Conservation (phyloP, 192 early-diverging fungal genomes). For the Tieghemiomyces parasiticus region DNA sequence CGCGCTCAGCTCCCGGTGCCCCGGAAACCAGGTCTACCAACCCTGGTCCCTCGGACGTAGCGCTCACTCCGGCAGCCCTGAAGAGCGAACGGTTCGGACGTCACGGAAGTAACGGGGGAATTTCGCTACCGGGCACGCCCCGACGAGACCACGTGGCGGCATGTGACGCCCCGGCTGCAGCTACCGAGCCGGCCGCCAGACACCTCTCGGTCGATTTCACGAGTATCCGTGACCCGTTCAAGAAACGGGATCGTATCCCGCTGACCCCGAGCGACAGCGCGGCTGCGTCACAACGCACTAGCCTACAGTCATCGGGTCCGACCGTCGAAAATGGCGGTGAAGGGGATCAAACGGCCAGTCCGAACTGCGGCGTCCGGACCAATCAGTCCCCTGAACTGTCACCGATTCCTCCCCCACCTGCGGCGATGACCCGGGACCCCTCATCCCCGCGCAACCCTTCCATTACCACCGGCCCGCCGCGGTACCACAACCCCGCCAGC, state of each 20-base stretch:
- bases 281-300: not conserved
- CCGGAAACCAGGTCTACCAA: too few species aligned
- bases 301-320: too few species aligned
- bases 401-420: too few species aligned
- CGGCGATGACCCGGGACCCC: not conserved
- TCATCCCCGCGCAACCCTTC: not conserved
- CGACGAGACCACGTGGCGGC: not conserved
- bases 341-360: not conserved
- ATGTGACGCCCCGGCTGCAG: not conserved
- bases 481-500: too few species aligned
- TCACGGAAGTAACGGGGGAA: not conserved
- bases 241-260: conserved; percentile 1
- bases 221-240: not conserved
- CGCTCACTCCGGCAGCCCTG: not conserved
- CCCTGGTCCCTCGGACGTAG: too few species aligned
- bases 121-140: not conserved
- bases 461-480: not conserved
- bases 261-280: not conserved
- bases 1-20: not conserved
- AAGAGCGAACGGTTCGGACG: too few species aligned
- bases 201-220: not conserved
- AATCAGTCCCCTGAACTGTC: not conserved
- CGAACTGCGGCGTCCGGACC: not conserved
- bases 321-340: too few species aligned
- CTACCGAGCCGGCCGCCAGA: not conserved